Evolutionary conservation across 2,329 filamentous ascomycete species (phyloP), one percentile per base, ranked within the genome.

Genomic region (Cladobotryum protrusum): DNA sequence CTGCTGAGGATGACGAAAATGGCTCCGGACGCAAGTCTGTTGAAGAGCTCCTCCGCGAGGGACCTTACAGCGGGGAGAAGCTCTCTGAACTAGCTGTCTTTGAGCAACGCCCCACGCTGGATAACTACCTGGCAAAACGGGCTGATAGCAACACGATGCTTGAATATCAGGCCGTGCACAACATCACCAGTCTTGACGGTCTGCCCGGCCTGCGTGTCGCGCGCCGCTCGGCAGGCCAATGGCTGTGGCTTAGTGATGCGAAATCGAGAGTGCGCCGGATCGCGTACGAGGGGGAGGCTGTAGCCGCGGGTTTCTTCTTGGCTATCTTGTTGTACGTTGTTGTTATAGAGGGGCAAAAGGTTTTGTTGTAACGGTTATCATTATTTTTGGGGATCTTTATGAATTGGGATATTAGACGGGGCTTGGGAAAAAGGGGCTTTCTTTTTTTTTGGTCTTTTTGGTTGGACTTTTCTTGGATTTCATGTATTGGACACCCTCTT

Each of bases 101-200:
- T 52, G 69, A 75, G 52, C 75, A 80, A 52, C 74, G 83, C 4
- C 72, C 76, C 13, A 83, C 78, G 0, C 62, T 86, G 52, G 74
- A 76, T 18, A 66, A 72, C 47, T 82, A 72, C 72, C 71, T 73
- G 1, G 59, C 61, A 35, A 76, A 75, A 55, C 72, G 68, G 58
- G 68, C 75, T 2, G 71, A 76, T 43, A 72, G 71, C 52, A 75
- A 77, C 47, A 67, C 70, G 35, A 61, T 83, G 55, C 65, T 69
- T 8, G 66, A 69, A n/a, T 87, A 85, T 58, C 81, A 81, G 59
- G 70, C 68, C 18, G 61, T 71, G 54, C 77, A 74, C 57, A 87
- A 86, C 57, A 58, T 68, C 2, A 56, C 60, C 43, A 82, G 78
- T 61, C 68, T 85, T 41, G 82, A 85, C 55, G 79, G 78, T 1